These are phyloP conservation scores for Trematosphaeria pertusa DNA, from an alignment of 2,329 filamentous ascomycete genomes.

Conservation along the genomic window DNA sequence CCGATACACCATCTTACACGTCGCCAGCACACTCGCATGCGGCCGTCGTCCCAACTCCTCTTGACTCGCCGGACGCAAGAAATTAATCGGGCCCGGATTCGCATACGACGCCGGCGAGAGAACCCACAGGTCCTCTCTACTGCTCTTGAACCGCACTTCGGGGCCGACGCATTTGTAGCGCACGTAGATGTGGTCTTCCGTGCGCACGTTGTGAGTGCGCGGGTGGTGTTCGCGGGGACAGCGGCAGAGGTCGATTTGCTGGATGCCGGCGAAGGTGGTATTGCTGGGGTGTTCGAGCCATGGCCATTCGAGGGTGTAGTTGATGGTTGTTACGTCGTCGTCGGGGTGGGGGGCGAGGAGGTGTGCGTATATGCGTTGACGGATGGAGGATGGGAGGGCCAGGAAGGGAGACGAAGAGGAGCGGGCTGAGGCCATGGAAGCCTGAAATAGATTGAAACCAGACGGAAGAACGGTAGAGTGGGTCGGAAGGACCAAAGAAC, in stretches of 20 bases:
- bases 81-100: constrained; percentile 34
- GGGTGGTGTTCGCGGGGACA: constrained; percentile 26
- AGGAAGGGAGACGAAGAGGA: constrained; percentile 5
- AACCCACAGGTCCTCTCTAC: constrained; percentile 31
- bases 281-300: constrained; percentile 39
- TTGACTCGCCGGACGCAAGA: constrained; percentile 33
- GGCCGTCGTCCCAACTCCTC: constrained; percentile 24
- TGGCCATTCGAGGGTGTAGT: constrained; percentile 39
- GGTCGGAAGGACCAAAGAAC: too few relatives aligned
- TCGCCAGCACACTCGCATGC: constrained; percentile 17
- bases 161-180: constrained; percentile 36
- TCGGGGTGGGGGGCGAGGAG: constrained; percentile 40
- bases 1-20: constrained; percentile 28
- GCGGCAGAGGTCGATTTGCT: constrained; percentile 35
- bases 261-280: constrained; percentile 34
- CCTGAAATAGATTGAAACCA: too few relatives aligned
- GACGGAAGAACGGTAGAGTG: too few relatives aligned
- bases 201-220: constrained; percentile 10
- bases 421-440: too few relatives aligned
- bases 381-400: constrained; percentile 7
- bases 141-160: constrained; percentile 25
- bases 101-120: constrained; percentile 17
- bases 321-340: constrained; percentile 44
- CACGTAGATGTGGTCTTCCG: constrained; percentile 38
- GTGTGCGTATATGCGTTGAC: constrained; percentile 26